Conservation (phyloP, 2,329 filamentous ascomycete genomes). For the Coniochaeta sp. region DNA sequence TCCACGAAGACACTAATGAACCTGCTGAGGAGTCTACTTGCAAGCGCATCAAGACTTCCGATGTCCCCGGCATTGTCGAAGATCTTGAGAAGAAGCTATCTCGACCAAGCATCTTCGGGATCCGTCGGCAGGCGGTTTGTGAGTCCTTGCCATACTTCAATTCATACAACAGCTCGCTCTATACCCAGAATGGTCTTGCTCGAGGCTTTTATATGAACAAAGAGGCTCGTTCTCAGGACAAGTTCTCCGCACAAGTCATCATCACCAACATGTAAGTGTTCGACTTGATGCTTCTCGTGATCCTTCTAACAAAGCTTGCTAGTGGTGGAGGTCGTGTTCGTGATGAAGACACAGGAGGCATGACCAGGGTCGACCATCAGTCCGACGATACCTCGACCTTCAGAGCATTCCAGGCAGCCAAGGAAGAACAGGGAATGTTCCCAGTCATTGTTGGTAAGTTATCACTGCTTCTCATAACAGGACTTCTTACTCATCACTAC, state of each 20-base stretch:
- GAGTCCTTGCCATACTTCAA: conserved; percentile 58
- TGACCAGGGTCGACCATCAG: conserved; percentile 21
- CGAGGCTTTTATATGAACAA: conserved; percentile 53
- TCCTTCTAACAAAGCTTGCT: background rate
- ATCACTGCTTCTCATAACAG: background rate
- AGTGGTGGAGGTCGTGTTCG: conserved; percentile 46
- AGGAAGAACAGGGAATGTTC: conserved; percentile 39
- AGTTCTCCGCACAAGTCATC: conserved; percentile 52
- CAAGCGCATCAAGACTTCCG: background rate
- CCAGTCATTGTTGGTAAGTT: conserved; percentile 45
- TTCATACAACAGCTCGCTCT: conserved; percentile 51
- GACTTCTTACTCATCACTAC: conserved; percentile 4
- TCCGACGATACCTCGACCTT: background rate
- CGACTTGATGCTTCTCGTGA: background rate
- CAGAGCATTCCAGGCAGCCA: conserved; percentile 26
- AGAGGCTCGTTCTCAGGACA: conserved; percentile 44
- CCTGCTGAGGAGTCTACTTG: background rate
- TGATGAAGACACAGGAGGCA: conserved; percentile 34
- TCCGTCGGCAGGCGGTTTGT: conserved; percentile 51
- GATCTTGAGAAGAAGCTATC: background rate
- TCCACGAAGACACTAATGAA: background rate
- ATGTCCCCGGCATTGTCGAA: background rate
- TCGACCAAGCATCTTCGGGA: conserved; percentile 46
- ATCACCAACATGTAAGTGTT: conserved; percentile 52
- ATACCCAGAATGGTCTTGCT: conserved; percentile 40